Conservation (phyloP, 2,329 filamentous ascomycete genomes). For the Arthrinium puccinioides region DNA sequence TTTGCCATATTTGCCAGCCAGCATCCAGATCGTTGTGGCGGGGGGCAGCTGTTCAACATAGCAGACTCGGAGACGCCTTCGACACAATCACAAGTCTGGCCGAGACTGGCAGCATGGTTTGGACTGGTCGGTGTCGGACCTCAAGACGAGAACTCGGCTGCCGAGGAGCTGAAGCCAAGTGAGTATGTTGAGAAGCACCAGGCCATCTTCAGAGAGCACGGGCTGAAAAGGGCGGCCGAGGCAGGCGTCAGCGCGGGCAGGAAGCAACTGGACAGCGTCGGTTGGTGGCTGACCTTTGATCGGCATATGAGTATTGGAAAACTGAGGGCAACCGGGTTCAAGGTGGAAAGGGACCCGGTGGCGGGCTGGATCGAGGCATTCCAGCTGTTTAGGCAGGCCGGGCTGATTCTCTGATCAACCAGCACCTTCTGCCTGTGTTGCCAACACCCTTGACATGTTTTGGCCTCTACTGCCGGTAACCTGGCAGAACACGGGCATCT, state of each 20-base stretch:
- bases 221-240: slow-evolving; percentile 13
- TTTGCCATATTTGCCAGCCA: slow-evolving; percentile 23
- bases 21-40: slow-evolving; percentile 17
- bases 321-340: slow-evolving; percentile 30
- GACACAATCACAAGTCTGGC: slow-evolving; percentile 23
- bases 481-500: too few relatives aligned
- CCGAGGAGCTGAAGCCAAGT: slow-evolving; percentile 13
- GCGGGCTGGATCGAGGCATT: slow-evolving; percentile 36
- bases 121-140: slow-evolving; percentile 19
- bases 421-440: too few relatives aligned
- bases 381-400: slow-evolving; percentile 31
- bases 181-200: slow-evolving; percentile 23
- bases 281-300: slow-evolving; percentile 40
- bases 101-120: slow-evolving; percentile 22
- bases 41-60: slow-evolving; percentile 24
- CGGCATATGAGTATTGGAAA: slow-evolving; percentile 35
- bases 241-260: slow-evolving; percentile 28
- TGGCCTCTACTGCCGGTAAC: too few relatives aligned
- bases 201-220: slow-evolving; percentile 20
- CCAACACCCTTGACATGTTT: too few relatives aligned
- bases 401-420: slow-evolving; percentile 25
- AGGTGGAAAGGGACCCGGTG: slow-evolving; percentile 26
- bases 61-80: slow-evolving; percentile 19
- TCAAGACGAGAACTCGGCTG: neutral
- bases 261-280: slow-evolving; percentile 33